Evolutionary conservation across 2,329 filamentous ascomycete genomes (phyloP), one percentile per base, ranked within the genome.

Genomic region (Onygena corvina): DNA sequence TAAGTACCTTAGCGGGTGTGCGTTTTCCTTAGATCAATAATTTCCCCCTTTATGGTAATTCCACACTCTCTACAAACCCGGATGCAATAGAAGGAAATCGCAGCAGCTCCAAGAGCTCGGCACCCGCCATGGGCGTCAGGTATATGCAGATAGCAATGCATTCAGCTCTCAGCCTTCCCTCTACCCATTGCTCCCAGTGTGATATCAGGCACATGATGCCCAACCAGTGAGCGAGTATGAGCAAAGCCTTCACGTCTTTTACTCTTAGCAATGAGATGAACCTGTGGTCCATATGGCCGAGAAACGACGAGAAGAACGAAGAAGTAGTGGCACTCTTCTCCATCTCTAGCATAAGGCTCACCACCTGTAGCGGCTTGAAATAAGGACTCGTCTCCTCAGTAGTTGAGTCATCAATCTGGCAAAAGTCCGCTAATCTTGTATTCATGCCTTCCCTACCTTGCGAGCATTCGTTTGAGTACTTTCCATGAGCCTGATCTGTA

Each of bases 131-230:
- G 18, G 51, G 31, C 34, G 63, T 59, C 34, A 64, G 38, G 38
- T 59, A 63, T 52, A 59, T 60, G 44, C 62, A 64, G 27, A 64
- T 62, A 2, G 61, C 59, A 9, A 54, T 52, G 40, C 61, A 63
- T 46, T 64, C 62, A 1, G 46, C 45, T 12, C 58, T 51, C 3
- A 64, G 51, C 27, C 61, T 54, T 1, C 56, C 56, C 30, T 62
- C 59, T 2, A 63, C 47, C 62, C 62, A 64, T 0, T 53, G 58
- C 49, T 61, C 57, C 55, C 57, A 63, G 38, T 62, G 46, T 3
- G 59, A 54, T 2, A 63, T 7, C 1, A 46, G 46, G 29, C 61
- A 64, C 61, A 64, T 62, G 1, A 61, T 53, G 0, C 59, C 61
- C 55, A 64, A 60, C 62, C 62, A 64, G 12, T 61, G 52, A 3